Base-by-base conservation (phyloP, 345 rosid species). In the Cochlearia excelsa region DNA sequence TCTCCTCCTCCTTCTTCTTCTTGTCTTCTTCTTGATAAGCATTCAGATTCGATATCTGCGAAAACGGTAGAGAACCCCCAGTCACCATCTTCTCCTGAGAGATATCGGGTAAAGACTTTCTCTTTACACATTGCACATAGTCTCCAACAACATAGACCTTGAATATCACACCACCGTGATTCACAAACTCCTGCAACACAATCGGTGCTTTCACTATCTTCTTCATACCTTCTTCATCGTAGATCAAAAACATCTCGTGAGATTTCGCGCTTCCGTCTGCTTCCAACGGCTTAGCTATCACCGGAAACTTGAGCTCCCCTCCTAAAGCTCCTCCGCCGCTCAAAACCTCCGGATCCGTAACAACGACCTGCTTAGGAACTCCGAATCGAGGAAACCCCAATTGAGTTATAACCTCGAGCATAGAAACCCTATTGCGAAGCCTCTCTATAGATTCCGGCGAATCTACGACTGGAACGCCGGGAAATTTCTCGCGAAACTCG, bases 131-230 rank as follows among this genome's bases (percentile, higher is more conserved):
- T 62, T 71, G 60, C 2, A 74, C 75, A 16, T 69, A 44, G 7
- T 74, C 73, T 0, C 86, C 91, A 7, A 71, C 84, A 4, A 82
- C 86, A 53, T 82, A 82, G 37, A 80, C 86, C 71, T 82, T 85
- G 43, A 82, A 80, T 11, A 85, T 50, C 35, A 79, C 86, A 11
- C 86, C 86, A 3, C 90, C 85, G 30, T 84, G 87, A 41, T 84
- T 84, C 75, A 84, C 84, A 59, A 84, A 84, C 56, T 79, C 87
- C 68, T 84, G 90, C 65, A 84, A 43, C 30, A 84, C 81, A 64
- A 79, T 54, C 30, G 85, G 84, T 5, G 77, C 38, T 26, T 54
- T 70, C 16, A 79, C 6, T n/a, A 65, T 65, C 58, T 72, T 51
- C 34, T 82, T 69, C 37, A n/a, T n/a, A n/a, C 86, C 84, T 35